These are phyloP conservation scores for Orychophragmus violaceus DNA, from an alignment of 345 rosid genomes.

Conservation along the genomic window DNA sequence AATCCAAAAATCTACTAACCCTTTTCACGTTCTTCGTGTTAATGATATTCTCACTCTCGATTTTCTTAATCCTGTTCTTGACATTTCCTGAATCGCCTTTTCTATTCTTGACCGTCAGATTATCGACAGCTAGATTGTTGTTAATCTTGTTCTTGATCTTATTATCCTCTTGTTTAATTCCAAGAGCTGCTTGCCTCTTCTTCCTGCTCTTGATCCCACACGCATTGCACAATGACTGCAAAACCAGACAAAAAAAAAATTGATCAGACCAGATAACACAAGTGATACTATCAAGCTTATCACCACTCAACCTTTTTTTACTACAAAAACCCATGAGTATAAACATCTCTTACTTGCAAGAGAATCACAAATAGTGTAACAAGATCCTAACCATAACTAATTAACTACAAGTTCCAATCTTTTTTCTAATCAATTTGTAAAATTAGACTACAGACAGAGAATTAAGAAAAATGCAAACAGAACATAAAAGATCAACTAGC, in stretches of 20 bases:
- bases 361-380: too few relatives aligned
- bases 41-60: background rate
- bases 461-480: background rate
- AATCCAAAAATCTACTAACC: slow-evolving; percentile 42
- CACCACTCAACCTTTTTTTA: background rate
- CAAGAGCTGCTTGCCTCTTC: slow-evolving; percentile 45
- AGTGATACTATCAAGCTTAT: background rate
- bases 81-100: slow-evolving; percentile 31
- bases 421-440: too few relatives aligned
- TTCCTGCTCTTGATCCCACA: slow-evolving; percentile 89
- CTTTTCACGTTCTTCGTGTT: slow-evolving; percentile 17
- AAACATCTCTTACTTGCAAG: too few relatives aligned
- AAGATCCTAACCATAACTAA: too few relatives aligned
- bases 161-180: slow-evolving; percentile 42
- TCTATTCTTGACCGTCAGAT: background rate
- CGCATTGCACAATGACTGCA: slow-evolving; percentile 85
- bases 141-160: slow-evolving; percentile 38
- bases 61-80: slow-evolving; percentile 64
- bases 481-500: background rate
- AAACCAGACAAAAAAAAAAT: background rate
- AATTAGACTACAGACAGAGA: background rate
- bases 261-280: slow-evolving; percentile 3
- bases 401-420: too few relatives aligned
- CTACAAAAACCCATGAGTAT: too few relatives aligned
- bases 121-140: background rate